Evolutionary conservation across 1,284 basidiomycete species (phyloP).

Genomic region (Chalciporus piperatoides): DNA sequence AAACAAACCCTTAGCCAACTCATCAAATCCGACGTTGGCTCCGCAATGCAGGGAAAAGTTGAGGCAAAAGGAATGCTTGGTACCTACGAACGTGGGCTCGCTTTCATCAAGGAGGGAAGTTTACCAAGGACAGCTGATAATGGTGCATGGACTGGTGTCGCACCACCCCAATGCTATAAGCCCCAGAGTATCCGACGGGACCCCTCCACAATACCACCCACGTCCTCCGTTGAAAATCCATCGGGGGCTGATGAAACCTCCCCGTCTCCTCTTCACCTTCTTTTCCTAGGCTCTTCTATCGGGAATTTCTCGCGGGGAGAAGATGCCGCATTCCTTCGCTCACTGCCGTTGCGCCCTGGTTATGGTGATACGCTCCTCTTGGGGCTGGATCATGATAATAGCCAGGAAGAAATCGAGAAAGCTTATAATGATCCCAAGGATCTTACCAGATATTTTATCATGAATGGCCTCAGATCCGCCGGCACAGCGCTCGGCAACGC

Average conservation of each 20-base stretch:
- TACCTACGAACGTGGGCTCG: slow-evolving; percentile 82
- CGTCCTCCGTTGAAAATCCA: slow-evolving; percentile 19
- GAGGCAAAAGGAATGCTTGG: slow-evolving; percentile 82
- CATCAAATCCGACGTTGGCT: slow-evolving; percentile 58
- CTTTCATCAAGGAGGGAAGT: slow-evolving; percentile 60
- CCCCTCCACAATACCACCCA: slow-evolving; percentile 35
- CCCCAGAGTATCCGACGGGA: slow-evolving; percentile 20
- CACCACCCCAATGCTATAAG: neutral
- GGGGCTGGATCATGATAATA: slow-evolving; percentile 84
- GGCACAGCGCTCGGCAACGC: slow-evolving; percentile 62
- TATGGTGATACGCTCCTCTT: slow-evolving; percentile 70
- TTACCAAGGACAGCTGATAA: slow-evolving; percentile 31
- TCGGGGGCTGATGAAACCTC: slow-evolving; percentile 28
- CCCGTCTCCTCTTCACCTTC: slow-evolving; percentile 65
- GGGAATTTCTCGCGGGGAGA: slow-evolving; percentile 87
- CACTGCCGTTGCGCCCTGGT: slow-evolving; percentile 74
- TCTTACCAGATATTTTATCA: slow-evolving; percentile 80
- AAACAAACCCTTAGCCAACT: slow-evolving; percentile 78
- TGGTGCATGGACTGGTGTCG: neutral
- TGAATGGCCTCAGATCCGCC: slow-evolving; percentile 79
- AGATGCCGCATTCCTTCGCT: slow-evolving; percentile 73
- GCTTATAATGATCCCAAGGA: slow-evolving; percentile 86
- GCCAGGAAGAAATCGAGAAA: slow-evolving; percentile 59
- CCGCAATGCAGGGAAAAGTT: slow-evolving; percentile 66
- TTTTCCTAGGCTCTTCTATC: slow-evolving; percentile 93